A percentile compares a stretch with the other conserved stretches of the same genome.
Conservation (phyloP, 305 asterid species). For the Fraxinus xanthoxyloides region DNA sequence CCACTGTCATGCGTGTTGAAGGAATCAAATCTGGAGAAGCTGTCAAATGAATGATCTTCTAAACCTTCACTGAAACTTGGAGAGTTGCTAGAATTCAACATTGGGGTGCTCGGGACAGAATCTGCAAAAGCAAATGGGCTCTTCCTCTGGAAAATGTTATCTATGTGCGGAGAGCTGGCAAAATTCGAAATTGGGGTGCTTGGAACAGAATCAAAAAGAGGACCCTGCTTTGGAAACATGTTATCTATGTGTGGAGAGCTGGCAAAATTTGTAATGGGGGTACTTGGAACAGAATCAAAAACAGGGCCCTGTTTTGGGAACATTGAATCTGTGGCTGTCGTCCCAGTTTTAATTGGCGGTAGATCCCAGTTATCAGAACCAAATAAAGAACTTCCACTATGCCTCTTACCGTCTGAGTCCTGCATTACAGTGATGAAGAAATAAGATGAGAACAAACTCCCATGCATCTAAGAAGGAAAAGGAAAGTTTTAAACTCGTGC, state of each 20-base stretch:
- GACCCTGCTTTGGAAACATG: slow-evolving; percentile 45
- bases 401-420: slow-evolving; percentile 46
- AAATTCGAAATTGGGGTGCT: slow-evolving; percentile 45
- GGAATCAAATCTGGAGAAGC: slow-evolving; percentile 91
- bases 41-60: slow-evolving; percentile 61
- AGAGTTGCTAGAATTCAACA: slow-evolving; percentile 59
- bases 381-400: slow-evolving; percentile 43
- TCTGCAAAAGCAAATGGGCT: slow-evolving; percentile 45
- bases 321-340: slow-evolving; percentile 30
- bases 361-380: slow-evolving; percentile 64
- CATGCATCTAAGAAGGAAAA: background rate
- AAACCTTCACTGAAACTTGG: slow-evolving; percentile 54
- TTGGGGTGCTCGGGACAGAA: slow-evolving; percentile 85
- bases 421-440: slow-evolving; percentile 27
- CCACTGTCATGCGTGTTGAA: slow-evolving; percentile 73
- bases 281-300: slow-evolving; percentile 82
- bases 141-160: slow-evolving; percentile 27
- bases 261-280: slow-evolving; percentile 52
- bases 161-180: slow-evolving; percentile 32
- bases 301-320: slow-evolving; percentile 55
- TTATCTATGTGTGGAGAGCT: slow-evolving; percentile 50
- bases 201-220: slow-evolving; percentile 54
- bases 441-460: slow-evolving; percentile 3
- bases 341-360: slow-evolving; percentile 61
- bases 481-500: background rate